A percentile compares a stretch with the other conserved stretches of the same genome.
phyloP scores from a whole-genome alignment of 352 stramenopile species.

The Lagenidium sp. region DNA sequence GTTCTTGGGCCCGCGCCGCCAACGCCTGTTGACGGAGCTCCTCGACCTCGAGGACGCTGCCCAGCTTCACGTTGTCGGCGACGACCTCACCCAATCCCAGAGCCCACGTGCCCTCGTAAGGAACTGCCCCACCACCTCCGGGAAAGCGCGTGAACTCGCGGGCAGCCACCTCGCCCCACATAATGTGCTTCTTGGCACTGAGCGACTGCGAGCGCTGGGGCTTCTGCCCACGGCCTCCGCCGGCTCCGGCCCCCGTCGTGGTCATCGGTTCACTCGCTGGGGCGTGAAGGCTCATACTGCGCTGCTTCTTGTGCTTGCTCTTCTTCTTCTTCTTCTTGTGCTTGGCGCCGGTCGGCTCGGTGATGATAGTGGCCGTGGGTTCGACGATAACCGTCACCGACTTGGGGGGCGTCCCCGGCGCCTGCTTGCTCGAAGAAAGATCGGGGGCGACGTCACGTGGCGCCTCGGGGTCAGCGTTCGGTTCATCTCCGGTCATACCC shows the following conservation, averaged over 20 bases:
- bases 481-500: no score
- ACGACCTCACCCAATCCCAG: constrained; percentile 56
- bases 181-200: constrained; percentile 53
- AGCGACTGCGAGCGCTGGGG: constrained; percentile 60
- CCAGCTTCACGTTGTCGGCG: constrained; percentile 54
- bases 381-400: no score
- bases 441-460: no score
- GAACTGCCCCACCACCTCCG: constrained; percentile 59
- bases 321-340: constrained; percentile 67
- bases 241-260: constrained; percentile 4
- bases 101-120: constrained; percentile 78
- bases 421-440: not conserved
- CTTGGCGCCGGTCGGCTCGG: not conserved
- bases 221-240: no score
- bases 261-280: constrained; percentile 17
- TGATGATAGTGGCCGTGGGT: not conserved
- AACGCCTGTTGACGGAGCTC: constrained; percentile 36
- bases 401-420: no score
- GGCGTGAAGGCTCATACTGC: constrained; percentile 62
- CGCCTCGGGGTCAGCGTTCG: no score
- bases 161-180: constrained; percentile 61
- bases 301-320: constrained; percentile 56
- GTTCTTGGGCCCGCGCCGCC: constrained; percentile 40
- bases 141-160: constrained; percentile 77
- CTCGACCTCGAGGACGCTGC: constrained; percentile 63